Percentiles rank a stretch among this genome's conserved stretches.
Conservation (phyloP, 805 yeast genomes). For the Candida sakaeoensis region DNA sequence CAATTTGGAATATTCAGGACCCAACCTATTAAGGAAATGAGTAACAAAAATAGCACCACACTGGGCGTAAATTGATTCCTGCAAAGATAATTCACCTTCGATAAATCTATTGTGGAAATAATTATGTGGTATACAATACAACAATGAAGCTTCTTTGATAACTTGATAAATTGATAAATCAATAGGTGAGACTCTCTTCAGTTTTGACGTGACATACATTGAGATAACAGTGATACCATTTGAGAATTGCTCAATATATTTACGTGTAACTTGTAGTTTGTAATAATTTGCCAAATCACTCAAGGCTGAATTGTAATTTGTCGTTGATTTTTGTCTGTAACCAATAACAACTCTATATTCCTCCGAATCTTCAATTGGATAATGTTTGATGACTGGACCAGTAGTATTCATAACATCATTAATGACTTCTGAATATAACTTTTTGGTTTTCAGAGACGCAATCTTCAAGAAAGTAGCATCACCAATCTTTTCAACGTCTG, state of each 20-base stretch:
- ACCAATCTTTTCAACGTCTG: constrained; percentile 64
- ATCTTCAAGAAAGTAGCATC: constrained; percentile 75
- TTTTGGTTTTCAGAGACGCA: constrained; percentile 76
- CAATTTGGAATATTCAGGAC: constrained; percentile 79
- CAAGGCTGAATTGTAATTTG: constrained; percentile 83
- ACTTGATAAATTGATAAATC: constrained; percentile 85
- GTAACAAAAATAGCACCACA: constrained; percentile 89
- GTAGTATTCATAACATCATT: constrained; percentile 64
- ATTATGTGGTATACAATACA: constrained; percentile 88
- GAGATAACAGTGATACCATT: constrained; percentile 86
- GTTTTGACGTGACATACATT: constrained; percentile 68
- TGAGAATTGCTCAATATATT: constrained; percentile 90
- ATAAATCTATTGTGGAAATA: constrained; percentile 72
- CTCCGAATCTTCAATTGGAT: constrained; percentile 70
- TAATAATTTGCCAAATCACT: constrained; percentile 85
- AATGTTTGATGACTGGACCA: constrained; percentile 91
- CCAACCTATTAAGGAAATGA: constrained; percentile 91
- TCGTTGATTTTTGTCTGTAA: constrained; percentile 76
- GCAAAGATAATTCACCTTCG: constrained; percentile 77
- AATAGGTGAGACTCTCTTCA: constrained; percentile 46
- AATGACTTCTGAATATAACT: constrained; percentile 70
- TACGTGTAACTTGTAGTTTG: constrained; percentile 77
- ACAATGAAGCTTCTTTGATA: constrained; percentile 87
- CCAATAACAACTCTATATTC: constrained; percentile 90
- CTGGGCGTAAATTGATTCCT: constrained; percentile 92